These are phyloP conservation scores for Neurospora sp. DNA, from an alignment of 2,329 filamentous ascomycete species.

Conservation along the genomic window DNA sequence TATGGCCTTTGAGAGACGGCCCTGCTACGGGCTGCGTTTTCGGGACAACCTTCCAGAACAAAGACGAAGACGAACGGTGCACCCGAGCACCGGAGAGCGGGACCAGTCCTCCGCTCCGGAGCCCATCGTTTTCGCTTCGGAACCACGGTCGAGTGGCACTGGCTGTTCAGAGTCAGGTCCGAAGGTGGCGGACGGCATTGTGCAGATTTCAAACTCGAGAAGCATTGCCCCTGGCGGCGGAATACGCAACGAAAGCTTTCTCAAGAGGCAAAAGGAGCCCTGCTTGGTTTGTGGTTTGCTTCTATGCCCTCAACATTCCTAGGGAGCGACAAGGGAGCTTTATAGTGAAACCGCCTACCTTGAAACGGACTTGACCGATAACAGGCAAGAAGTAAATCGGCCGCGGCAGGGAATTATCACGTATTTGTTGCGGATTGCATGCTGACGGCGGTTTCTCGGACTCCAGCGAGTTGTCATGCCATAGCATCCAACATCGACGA, in stretches of 20 bases:
- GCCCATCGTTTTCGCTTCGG: neutral
- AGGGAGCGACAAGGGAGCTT: neutral
- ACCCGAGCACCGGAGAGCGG: neutral
- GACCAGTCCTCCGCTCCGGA: neutral
- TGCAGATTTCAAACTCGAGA: neutral
- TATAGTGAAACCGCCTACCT: neutral
- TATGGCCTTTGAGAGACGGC: neutral
- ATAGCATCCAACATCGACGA: neutral
- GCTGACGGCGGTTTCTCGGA: neutral
- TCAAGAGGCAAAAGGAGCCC: neutral
- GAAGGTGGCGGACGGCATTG: neutral
- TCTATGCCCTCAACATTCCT: neutral
- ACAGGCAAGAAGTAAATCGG: neutral
- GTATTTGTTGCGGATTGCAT: neutral
- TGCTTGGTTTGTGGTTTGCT: neutral
- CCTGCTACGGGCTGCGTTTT: neutral
- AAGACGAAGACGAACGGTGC: neutral
- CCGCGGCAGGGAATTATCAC: neutral
- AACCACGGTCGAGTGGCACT: neutral
- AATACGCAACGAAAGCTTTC: neutral
- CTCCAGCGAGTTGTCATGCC: neutral
- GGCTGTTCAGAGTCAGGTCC: neutral
- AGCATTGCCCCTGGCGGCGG: neutral
- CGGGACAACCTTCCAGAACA: neutral
- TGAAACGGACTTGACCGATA: neutral